phyloP scores from a whole-genome alignment of 257 asterid genomes.

The Rauvolfia tetraphylla region DNA sequence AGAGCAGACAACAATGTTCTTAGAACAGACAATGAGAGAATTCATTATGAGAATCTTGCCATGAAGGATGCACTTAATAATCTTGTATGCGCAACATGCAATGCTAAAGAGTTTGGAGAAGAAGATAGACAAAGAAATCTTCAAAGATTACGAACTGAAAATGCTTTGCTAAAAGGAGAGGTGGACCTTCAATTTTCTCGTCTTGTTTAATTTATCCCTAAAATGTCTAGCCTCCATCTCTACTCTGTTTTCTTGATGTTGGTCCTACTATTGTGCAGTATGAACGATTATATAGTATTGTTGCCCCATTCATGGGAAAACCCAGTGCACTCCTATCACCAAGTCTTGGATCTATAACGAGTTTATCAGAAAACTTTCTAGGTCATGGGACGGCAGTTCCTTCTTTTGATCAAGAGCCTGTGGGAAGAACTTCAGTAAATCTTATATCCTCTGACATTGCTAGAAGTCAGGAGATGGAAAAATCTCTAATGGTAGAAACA shows the following conservation, averaged over 20 bases:
- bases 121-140: slow-evolving; percentile 34
- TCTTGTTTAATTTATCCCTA: background rate
- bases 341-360: slow-evolving; percentile 18
- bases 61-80: slow-evolving; percentile 45
- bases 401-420: slow-evolving; percentile 16
- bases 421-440: slow-evolving; percentile 15
- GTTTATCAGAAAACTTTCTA: slow-evolving; percentile 12
- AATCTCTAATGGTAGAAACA: slow-evolving; percentile 31
- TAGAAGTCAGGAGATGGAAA: slow-evolving; percentile 33
- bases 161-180: slow-evolving; percentile 51
- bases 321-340: slow-evolving; percentile 12
- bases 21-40: slow-evolving; percentile 46
- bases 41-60: slow-evolving; percentile 51
- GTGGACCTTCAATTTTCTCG: slow-evolving; percentile 14
- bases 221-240: background rate
- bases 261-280: slow-evolving; percentile 29
- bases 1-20: slow-evolving; percentile 48
- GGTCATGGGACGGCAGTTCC: slow-evolving; percentile 24
- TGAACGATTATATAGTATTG: slow-evolving; percentile 25
- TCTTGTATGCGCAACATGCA: slow-evolving; percentile 39
- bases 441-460: slow-evolving; percentile 4
- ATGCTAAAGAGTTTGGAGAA: slow-evolving; percentile 31
- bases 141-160: slow-evolving; percentile 44
- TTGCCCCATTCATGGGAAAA: slow-evolving; percentile 37
- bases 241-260: background rate